Evolutionary conservation across 225 moss, liverwort and hornwort species (phyloP).

Genomic region (Pseudoscleropodium purum): DNA sequence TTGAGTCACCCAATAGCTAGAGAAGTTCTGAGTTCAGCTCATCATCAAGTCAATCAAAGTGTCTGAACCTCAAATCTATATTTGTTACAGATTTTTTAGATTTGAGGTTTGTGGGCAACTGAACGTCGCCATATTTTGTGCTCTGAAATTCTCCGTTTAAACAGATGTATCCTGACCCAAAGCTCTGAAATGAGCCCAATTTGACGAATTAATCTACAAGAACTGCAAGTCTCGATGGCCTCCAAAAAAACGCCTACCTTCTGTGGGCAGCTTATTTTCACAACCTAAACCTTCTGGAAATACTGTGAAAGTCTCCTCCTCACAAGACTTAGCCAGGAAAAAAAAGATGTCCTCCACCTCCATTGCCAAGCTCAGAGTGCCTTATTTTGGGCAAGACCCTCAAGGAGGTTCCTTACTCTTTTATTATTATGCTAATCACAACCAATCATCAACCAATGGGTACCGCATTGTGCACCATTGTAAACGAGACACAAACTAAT

Average conservation of each 20-base stretch:
- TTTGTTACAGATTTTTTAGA: neutral
- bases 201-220: neutral
- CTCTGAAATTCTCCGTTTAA: neutral
- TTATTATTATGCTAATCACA: neutral
- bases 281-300: neutral
- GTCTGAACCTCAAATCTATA: no score
- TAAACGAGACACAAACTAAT: neutral
- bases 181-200: neutral
- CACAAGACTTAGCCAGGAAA: neutral
- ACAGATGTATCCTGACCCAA: neutral
- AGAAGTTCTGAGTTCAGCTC: neutral
- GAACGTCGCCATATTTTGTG: neutral
- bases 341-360: neutral
- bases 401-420: neutral
- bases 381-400: neutral
- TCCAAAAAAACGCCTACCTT: neutral
- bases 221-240: neutral
- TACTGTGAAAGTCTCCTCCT: neutral
- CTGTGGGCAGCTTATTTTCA: neutral
- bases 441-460: neutral
- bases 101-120: neutral
- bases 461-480: neutral
- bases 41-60: neutral
- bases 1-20: neutral
- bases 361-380: neutral